phyloP scores from a whole-genome alignment of 1,284 basidiomycete species.

The Mycosarcoma mackinlayi region DNA sequence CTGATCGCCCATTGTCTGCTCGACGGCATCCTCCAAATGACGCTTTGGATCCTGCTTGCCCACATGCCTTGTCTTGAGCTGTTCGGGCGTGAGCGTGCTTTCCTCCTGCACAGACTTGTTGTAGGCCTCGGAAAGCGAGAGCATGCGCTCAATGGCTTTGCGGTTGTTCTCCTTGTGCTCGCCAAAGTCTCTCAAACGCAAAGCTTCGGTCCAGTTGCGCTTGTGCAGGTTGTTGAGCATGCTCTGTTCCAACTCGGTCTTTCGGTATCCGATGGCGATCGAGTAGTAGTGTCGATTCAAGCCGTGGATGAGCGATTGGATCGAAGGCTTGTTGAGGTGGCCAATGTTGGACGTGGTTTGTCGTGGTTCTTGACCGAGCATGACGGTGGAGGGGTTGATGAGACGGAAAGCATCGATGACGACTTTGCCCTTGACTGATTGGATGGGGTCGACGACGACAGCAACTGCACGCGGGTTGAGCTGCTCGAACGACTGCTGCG shows the following conservation, averaged over 20 bases:
- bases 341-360: constrained; percentile 99
- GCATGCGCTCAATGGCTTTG: constrained; percentile 65
- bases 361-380: constrained; percentile 87
- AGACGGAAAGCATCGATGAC: constrained; percentile 97
- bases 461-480: constrained; percentile 94
- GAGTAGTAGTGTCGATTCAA: constrained; percentile 68
- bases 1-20: constrained; percentile 67
- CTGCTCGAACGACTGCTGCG: constrained; percentile 99
- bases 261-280: constrained; percentile 67
- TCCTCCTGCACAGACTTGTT: constrained; percentile 68
- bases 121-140: constrained; percentile 65
- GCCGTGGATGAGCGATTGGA: constrained; percentile 76
- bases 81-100: constrained; percentile 58
- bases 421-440: constrained; percentile 90
- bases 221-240: constrained; percentile 69
- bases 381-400: constrained; percentile 67
- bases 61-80: constrained; percentile 67
- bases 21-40: constrained; percentile 67
- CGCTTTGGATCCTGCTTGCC: constrained; percentile 68
- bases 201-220: constrained; percentile 65
- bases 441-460: constrained; percentile 98
- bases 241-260: constrained; percentile 67
- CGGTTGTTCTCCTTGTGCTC: constrained; percentile 66
- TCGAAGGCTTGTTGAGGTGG: constrained; percentile 97
- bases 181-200: constrained; percentile 65